Evolutionary conservation across 2,329 filamentous ascomycete species (phyloP).

Genomic region (Monilinia vaccinii-corymbosi): DNA sequence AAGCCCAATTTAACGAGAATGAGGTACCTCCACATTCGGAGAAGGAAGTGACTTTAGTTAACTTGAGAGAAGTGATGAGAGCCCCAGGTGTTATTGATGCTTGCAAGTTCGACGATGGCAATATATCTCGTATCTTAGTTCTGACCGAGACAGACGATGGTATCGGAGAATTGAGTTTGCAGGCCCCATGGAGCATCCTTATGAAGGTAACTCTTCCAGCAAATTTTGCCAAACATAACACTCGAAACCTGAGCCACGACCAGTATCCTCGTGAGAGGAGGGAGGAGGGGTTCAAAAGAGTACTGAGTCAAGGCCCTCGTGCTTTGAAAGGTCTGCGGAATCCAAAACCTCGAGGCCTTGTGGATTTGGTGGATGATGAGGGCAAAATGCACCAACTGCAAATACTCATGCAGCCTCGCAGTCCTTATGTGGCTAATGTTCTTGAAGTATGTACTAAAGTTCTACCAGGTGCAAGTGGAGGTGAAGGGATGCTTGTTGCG

Average conservation of each 20-base stretch:
- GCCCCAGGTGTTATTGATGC: constrained; percentile 64
- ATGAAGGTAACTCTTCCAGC: constrained; percentile 55
- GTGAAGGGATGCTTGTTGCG: constrained; percentile 53
- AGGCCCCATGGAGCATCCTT: constrained; percentile 66
- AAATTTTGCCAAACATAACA: constrained; percentile 49
- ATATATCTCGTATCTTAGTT: constrained; percentile 59
- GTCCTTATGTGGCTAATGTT: constrained; percentile 50
- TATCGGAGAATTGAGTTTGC: constrained; percentile 57
- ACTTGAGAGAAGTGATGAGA: constrained; percentile 29
- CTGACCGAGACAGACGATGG: constrained; percentile 57
- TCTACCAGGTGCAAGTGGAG: constrained; percentile 45
- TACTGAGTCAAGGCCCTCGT: constrained; percentile 35
- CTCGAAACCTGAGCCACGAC: constrained; percentile 48
- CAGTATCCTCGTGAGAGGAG: constrained; percentile 43
- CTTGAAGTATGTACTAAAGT: constrained; percentile 56
- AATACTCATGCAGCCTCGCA: constrained; percentile 57
- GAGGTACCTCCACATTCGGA: constrained; percentile 25
- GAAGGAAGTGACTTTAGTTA: constrained; percentile 25
- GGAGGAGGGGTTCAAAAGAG: constrained; percentile 40
- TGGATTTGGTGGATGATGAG: constrained; percentile 58
- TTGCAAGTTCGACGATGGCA: constrained; percentile 59
- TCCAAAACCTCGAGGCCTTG: constrained; percentile 47
- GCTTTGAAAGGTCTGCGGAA: constrained; percentile 43
- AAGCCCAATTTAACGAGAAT: constrained; percentile 11
- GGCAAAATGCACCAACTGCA: constrained; percentile 55